phyloP scores from a whole-genome alignment of 495 filamentous ascomycete genomes.

The Xylaria longipes region DNA sequence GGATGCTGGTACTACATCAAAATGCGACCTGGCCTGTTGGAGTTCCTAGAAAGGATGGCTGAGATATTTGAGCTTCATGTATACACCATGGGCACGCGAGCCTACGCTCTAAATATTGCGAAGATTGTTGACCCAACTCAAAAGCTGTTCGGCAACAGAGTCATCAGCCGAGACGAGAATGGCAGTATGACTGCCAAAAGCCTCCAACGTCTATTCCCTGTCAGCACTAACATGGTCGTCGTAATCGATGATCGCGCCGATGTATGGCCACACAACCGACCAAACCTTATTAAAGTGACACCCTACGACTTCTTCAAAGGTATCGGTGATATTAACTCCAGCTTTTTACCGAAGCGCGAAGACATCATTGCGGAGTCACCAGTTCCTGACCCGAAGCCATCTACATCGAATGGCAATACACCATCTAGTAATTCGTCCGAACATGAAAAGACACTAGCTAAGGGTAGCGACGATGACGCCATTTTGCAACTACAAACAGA shows the following conservation, averaged over 20 bases:
- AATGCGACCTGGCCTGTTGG: conserved; percentile 86
- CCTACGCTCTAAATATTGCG: conserved; percentile 90
- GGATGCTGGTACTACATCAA: conserved; percentile 98
- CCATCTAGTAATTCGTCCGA: conserved; percentile 25
- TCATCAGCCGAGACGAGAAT: conserved; percentile 96
- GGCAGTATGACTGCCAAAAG: conserved; percentile 89
- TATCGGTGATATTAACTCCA: conserved; percentile 98
- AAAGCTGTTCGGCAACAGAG: conserved; percentile 89
- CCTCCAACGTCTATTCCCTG: conserved; percentile 89
- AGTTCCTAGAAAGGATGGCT: conserved; percentile 81
- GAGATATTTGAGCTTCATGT: conserved; percentile 93
- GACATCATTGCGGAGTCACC: conserved; percentile 62
- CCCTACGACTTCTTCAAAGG: conserved; percentile 98
- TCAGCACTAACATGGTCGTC: conserved; percentile 98
- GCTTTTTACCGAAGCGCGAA: conserved; percentile 88
- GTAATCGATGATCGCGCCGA: conserved; percentile 98
- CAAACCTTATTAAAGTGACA: conserved; percentile 91
- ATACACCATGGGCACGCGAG: conserved; percentile 98
- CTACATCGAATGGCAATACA: conserved; percentile 27
- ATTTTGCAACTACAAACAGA: conserved; percentile 75
- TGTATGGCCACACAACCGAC: conserved; percentile 94
- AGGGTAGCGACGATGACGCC: conserved; percentile 72
- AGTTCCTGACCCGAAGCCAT: conserved; percentile 30
- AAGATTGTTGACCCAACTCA: conserved; percentile 90
- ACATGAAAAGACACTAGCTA: conserved; percentile 57